A percentile compares a stretch with the other conserved stretches of the same genome.
Conservation (phyloP, 495 filamentous ascomycete species). For the Neurospora sp. region DNA sequence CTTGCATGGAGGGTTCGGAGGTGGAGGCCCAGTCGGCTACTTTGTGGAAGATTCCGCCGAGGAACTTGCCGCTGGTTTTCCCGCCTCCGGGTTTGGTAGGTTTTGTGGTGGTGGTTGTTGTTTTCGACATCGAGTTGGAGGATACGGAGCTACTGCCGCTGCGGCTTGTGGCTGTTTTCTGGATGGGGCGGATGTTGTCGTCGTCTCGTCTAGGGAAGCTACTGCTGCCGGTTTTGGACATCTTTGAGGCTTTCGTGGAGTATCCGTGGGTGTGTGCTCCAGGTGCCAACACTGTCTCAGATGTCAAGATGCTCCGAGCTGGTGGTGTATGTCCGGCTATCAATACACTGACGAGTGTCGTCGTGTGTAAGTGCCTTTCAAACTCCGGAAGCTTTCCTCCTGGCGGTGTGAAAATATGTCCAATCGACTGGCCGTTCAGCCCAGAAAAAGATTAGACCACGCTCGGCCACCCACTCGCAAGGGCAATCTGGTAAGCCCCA, state of each 20-base stretch:
- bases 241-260: not conserved
- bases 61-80: conserved; percentile 5
- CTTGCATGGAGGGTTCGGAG: conserved; percentile 32
- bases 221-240: not conserved
- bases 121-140: not conserved
- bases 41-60: conserved; percentile 7
- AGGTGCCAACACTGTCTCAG: not conserved
- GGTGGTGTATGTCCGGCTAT: not conserved
- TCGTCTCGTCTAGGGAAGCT: not conserved
- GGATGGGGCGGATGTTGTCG: not conserved
- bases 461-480: not conserved
- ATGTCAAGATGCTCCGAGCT: not conserved
- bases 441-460: not conserved
- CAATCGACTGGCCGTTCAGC: not conserved
- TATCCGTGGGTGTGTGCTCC: not conserved
- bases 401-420: not conserved
- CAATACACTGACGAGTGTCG: not conserved
- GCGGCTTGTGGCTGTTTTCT: not conserved
- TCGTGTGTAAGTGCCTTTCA: not conserved
- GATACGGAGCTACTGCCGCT: not conserved
- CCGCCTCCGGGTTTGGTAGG: not conserved
- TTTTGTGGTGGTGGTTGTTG: not conserved
- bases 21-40: conserved; percentile 31
- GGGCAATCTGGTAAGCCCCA: not conserved
- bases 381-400: not conserved